phyloP scores from a whole-genome alignment of 2,329 filamentous ascomycete species.

The Exophiala sp. region DNA sequence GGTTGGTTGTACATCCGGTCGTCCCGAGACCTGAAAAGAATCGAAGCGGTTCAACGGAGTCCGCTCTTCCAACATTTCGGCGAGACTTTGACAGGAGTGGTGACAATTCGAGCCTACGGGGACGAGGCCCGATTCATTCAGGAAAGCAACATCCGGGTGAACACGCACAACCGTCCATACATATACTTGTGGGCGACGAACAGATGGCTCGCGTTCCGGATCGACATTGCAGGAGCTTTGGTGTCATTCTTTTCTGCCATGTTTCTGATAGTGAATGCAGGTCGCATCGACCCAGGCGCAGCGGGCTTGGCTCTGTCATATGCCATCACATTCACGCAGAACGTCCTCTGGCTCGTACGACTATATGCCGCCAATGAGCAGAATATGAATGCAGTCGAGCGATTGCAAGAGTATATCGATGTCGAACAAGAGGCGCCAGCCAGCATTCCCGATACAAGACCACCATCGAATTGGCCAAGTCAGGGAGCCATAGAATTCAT shows the following conservation, averaged over 20 bases:
- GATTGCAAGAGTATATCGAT: conserved; percentile 93
- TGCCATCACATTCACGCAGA: conserved; percentile 93
- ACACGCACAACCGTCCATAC: conserved; percentile 85
- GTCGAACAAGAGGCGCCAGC: conserved; percentile 86
- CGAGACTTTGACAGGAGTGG: conserved; percentile 89
- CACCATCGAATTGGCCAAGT: conserved; percentile 74
- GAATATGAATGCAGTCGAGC: conserved; percentile 98
- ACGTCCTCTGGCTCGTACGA: conserved; percentile 91
- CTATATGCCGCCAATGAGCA: conserved; percentile 94
- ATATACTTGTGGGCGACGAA: conserved; percentile 96
- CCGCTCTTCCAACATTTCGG: conserved; percentile 97
- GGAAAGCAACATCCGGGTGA: conserved; percentile 82
- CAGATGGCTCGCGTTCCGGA: conserved; percentile 89
- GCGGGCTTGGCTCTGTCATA: conserved; percentile 93
- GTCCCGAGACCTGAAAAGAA: conserved; percentile 88
- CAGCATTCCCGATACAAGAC: conserved; percentile 70
- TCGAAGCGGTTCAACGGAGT: conserved; percentile 90
- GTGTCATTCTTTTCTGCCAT: conserved; percentile 90
- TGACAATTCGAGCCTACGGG: conserved; percentile 92
- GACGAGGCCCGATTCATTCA: conserved; percentile 89
- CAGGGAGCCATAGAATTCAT: conserved; percentile 82
- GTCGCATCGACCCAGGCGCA: conserved; percentile 78
- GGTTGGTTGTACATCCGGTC: conserved; percentile 84
- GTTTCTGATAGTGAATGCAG: conserved; percentile 80
- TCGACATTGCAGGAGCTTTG: conserved; percentile 81